These are phyloP conservation scores for Coemansia sp. DNA, from an alignment of 192 early-diverging fungal genomes.

Conservation along the genomic window DNA sequence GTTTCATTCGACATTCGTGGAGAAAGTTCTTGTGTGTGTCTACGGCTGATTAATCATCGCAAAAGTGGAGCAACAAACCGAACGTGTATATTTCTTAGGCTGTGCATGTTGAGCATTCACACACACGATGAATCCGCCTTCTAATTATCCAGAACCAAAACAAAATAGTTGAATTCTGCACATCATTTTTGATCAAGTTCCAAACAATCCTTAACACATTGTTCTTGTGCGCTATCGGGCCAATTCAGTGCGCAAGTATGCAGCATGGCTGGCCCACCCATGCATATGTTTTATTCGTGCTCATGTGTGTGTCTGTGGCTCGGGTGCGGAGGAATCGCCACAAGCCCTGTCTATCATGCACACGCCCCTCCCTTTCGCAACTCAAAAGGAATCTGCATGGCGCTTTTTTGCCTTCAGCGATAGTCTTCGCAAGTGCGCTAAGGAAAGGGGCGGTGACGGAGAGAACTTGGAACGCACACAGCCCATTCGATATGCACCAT, in stretches of 20 bases:
- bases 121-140: not conserved
- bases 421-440: not conserved
- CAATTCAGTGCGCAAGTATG: not conserved
- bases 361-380: not conserved
- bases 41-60: constrained; percentile 1
- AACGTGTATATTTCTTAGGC: not conserved
- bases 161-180: not conserved
- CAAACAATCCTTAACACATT: not conserved
- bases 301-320: not conserved
- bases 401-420: not conserved
- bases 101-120: not conserved
- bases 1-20: not conserved
- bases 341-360: not conserved
- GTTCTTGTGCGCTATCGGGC: not conserved
- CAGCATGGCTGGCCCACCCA: not conserved
- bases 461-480: not conserved
- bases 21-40: not conserved
- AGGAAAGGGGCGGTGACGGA: not conserved
- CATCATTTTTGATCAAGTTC: not conserved
- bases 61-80: not conserved
- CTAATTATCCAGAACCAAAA: not conserved
- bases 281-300: not conserved
- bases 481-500: not conserved
- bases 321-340: constrained; percentile 8
- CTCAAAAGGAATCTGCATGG: not conserved